Percentiles rank a stretch among this genome's conserved stretches.
Evolutionary conservation across 306 rosid genomes (phyloP).

Genomic region (Medicago ruthenica): DNA sequence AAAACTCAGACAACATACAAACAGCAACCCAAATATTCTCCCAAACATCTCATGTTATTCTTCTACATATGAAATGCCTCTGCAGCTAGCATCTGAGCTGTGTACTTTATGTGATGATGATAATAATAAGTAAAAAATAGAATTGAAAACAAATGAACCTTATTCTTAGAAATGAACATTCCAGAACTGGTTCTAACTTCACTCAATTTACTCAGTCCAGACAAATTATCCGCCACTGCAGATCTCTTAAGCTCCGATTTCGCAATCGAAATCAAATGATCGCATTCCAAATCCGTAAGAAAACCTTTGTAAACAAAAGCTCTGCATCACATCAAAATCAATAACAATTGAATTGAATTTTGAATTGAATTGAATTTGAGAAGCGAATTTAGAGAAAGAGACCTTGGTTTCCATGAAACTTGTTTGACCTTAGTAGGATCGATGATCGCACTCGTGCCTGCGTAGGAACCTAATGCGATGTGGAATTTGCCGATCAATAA

Average conservation of each 20-base stretch:
- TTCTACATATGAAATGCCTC: too few species aligned
- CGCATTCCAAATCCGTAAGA: conserved; percentile 84
- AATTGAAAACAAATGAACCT: conserved; percentile 51
- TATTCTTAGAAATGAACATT: conserved; percentile 84
- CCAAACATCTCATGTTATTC: conserved; percentile 16
- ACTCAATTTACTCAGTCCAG: conserved; percentile 79
- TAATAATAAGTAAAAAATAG: neutral
- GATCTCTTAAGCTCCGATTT: conserved; percentile 93
- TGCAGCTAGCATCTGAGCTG: too few species aligned
- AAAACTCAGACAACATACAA: conserved; percentile 18
- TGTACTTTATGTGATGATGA: too few species aligned
- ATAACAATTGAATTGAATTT: neutral
- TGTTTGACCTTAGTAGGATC: conserved; percentile 85
- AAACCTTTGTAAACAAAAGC: conserved; percentile 88
- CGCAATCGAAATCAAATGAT: conserved; percentile 86
- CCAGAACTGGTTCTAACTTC: conserved; percentile 91
- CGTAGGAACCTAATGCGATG: conserved; percentile 56
- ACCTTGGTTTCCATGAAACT: conserved; percentile 94
- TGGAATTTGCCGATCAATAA: conserved; percentile 39
- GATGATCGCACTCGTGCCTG: conserved; percentile 75
- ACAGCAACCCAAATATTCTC: conserved; percentile 31
- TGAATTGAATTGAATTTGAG: neutral
- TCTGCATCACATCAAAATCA: conserved; percentile 52
- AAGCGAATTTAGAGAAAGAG: neutral
- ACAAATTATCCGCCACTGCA: conserved; percentile 76